Conservation (phyloP, 192 early-diverging fungal species). For the Coemansia sp. region DNA sequence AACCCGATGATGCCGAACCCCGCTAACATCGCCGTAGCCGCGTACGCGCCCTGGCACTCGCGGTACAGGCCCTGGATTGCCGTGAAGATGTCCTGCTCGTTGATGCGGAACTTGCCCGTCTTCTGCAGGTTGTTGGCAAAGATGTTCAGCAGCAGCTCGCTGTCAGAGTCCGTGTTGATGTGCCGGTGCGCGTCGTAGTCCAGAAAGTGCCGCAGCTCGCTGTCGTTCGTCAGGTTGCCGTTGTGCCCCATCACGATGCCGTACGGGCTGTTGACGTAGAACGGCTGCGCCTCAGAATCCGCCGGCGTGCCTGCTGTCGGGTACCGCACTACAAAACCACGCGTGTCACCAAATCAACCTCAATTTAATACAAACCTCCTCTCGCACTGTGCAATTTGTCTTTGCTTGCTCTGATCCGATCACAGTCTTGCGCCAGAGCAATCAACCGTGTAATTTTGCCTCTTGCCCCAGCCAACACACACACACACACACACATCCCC, state of each 20-base stretch:
- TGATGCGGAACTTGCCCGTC: constrained; percentile 95
- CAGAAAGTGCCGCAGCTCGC: constrained; percentile 81
- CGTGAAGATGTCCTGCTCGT: constrained; percentile 97
- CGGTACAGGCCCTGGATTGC: constrained; percentile 82
- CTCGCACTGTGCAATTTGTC: too few relatives aligned
- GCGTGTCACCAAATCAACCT: not conserved
- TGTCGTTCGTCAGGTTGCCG: constrained; percentile 96
- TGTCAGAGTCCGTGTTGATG: constrained; percentile 99
- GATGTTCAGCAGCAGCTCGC: constrained; percentile 96
- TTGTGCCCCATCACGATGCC: constrained; percentile 97
- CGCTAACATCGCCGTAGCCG: constrained; percentile 95
- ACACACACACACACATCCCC: too few relatives aligned
- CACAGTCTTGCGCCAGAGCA: too few relatives aligned
- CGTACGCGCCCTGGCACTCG: constrained; percentile 89
- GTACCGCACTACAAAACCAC: constrained; percentile 78
- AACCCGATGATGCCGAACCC: constrained; percentile 95
- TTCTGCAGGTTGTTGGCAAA: constrained; percentile 96
- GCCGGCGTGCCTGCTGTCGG: constrained; percentile 98
- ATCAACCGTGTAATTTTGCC: too few relatives aligned
- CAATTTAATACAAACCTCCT: too few relatives aligned
- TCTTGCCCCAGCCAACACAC: too few relatives aligned
- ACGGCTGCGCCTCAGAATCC: constrained; percentile 95
- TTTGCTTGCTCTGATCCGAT: not conserved
- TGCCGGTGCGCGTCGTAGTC: constrained; percentile 97
- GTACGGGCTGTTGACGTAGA: constrained; percentile 99